These are phyloP conservation scores for Solanum raphanifolium DNA, from an alignment of 257 asterid species.

Conservation along the genomic window DNA sequence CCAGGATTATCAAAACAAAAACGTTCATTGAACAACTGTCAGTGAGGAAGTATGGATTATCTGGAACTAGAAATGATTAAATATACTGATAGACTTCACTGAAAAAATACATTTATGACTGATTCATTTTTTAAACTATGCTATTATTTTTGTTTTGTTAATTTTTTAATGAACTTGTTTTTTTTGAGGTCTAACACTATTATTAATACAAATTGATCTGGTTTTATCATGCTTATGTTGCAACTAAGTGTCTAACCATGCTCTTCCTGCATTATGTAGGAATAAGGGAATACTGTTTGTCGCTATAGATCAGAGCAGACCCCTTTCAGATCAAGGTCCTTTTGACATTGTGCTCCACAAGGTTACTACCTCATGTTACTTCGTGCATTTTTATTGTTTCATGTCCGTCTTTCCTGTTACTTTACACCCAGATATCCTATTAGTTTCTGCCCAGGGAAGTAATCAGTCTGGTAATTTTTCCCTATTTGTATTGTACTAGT, in stretches of 20 bases:
- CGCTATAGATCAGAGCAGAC: conserved; percentile 71
- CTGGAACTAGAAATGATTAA: not conserved
- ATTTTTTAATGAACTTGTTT: not conserved
- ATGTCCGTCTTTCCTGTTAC: not conserved
- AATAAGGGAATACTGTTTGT: conserved; percentile 83
- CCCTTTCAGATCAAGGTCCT: conserved; percentile 94
- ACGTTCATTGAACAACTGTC: not conserved
- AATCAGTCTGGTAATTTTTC: not conserved
- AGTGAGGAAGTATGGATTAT: not conserved
- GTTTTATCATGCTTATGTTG: not conserved
- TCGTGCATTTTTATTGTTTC: not conserved
- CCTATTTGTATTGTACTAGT: not conserved
- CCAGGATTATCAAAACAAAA: not conserved
- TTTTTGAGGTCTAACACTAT: not conserved
- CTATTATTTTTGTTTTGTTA: not conserved
- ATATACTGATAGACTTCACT: not conserved
- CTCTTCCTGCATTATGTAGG: conserved; percentile 29
- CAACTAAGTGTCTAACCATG: not conserved
- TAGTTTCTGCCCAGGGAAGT: not conserved
- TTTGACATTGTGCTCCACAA: conserved; percentile 88
- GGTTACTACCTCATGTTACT: conserved; percentile 19
- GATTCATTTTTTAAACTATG: not conserved
- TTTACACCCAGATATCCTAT: not conserved
- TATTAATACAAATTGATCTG: not conserved
- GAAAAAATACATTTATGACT: not conserved